A percentile compares a stretch with the other conserved stretches of the same genome.
Conservation (phyloP, 2,329 filamentous ascomycete species). For the Xylaria sp. region DNA sequence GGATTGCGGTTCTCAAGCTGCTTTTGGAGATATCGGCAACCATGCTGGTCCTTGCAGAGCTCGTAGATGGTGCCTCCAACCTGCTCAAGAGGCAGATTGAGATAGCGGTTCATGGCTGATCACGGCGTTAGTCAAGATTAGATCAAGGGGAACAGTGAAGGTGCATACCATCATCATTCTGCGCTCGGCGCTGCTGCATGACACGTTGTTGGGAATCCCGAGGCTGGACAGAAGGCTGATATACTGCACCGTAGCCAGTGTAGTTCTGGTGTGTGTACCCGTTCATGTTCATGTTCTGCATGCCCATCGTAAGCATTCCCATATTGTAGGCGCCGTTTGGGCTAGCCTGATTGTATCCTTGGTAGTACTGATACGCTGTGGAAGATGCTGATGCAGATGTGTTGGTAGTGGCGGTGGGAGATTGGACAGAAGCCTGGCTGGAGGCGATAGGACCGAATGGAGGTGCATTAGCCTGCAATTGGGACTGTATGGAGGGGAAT, state of each 20-base stretch:
- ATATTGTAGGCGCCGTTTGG: slow-evolving; percentile 54
- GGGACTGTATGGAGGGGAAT: slow-evolving; percentile 73
- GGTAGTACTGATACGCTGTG: slow-evolving; percentile 40
- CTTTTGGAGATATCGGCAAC: slow-evolving; percentile 95
- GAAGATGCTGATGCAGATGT: slow-evolving; percentile 32
- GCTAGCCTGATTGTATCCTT: slow-evolving; percentile 47
- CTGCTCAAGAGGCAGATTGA: slow-evolving; percentile 83
- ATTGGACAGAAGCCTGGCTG: slow-evolving; percentile 47
- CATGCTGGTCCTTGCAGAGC: slow-evolving; percentile 97
- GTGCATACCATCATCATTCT: slow-evolving; percentile 76
- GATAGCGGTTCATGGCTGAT: slow-evolving; percentile 79
- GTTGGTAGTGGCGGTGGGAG: slow-evolving; percentile 41
- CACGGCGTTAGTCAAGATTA: slow-evolving; percentile 23
- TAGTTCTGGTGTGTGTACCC: slow-evolving; percentile 69
- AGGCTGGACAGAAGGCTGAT: slow-evolving; percentile 60
- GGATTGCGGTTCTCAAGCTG: slow-evolving; percentile 91
- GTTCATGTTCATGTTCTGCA: slow-evolving; percentile 68
- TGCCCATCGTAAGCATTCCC: slow-evolving; percentile 73
- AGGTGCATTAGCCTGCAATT: slow-evolving; percentile 81
- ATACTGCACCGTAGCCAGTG: slow-evolving; percentile 65
- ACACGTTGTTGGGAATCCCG: slow-evolving; percentile 81
- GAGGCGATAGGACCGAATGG: slow-evolving; percentile 77
- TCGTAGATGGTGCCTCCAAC: slow-evolving; percentile 86
- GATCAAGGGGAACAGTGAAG: slow-evolving; percentile 34
- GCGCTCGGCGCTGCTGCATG: slow-evolving; percentile 78